These are phyloP conservation scores for Cetradonia linearis DNA, from an alignment of 495 filamentous ascomycete species.

Conservation along the genomic window DNA sequence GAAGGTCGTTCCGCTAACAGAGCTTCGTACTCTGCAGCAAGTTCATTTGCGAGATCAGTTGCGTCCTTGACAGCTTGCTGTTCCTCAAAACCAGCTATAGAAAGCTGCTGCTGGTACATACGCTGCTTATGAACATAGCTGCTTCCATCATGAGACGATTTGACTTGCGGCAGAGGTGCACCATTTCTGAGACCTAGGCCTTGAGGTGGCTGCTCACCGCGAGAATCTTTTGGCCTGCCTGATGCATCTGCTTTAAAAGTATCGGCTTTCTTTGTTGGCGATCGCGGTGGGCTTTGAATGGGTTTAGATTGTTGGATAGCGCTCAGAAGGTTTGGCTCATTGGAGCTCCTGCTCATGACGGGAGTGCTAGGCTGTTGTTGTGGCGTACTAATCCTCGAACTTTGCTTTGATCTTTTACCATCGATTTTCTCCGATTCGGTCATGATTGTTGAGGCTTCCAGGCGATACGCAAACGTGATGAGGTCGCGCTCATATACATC, in stretches of 20 bases:
- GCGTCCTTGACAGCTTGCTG: conserved; percentile 21
- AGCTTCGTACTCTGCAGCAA: conserved; percentile 7
- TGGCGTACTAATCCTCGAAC: neutral
- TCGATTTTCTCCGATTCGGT: neutral
- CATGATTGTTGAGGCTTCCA: conserved; percentile 10
- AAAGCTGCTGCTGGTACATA: conserved; percentile 27
- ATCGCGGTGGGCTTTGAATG: conserved; percentile 12
- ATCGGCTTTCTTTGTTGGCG: neutral
- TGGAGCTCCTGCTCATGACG: conserved; percentile 7
- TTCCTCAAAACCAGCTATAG: conserved; percentile 26
- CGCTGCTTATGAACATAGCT: conserved; percentile 29
- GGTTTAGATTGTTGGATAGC: neutral
- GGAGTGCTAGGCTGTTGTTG: neutral
- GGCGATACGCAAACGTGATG: conserved; percentile 23
- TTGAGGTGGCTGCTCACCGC: neutral
- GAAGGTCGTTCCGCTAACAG: neutral
- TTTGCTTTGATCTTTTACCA: conserved; percentile 5
- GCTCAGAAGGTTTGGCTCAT: conserved; percentile 4
- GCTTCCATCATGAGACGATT: conserved; percentile 20
- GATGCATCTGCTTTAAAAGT: neutral
- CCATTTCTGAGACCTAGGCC: neutral
- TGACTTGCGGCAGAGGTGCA: conserved; percentile 1
- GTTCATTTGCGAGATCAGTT: conserved; percentile 3
- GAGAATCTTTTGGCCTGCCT: neutral
- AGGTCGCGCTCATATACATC: conserved; percentile 24